These are phyloP conservation scores for Saccharomycopsis phalli DNA, from an alignment of 1,139 yeast species.

Conservation along the genomic window DNA sequence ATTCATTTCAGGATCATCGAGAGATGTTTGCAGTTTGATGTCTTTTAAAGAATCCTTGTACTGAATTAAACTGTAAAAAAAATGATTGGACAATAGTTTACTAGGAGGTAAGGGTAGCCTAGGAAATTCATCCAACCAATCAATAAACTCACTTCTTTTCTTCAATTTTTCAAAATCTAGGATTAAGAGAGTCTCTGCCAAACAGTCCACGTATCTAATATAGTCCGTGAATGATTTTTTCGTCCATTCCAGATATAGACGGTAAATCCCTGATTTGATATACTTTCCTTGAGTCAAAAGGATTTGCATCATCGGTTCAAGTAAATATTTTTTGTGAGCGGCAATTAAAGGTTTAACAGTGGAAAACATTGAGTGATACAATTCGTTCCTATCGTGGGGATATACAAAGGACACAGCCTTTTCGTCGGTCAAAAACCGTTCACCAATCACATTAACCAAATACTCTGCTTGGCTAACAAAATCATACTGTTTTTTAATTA, in stretches of 20 bases:
- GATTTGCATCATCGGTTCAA: conserved; percentile 45
- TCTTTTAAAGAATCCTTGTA: conserved; percentile 16
- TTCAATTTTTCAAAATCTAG: conserved; percentile 43
- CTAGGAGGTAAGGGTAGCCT: conserved; percentile 3
- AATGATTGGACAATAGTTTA: conserved; percentile 16
- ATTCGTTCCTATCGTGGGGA: conserved; percentile 30
- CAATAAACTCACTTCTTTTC: conserved; percentile 38
- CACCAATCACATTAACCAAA: conserved; percentile 50
- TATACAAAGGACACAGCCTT: conserved; percentile 6
- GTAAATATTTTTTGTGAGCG: conserved; percentile 46
- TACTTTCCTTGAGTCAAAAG: conserved; percentile 56
- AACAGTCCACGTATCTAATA: conserved; percentile 47
- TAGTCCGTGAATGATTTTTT: conserved; percentile 46
- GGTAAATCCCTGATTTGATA: conserved; percentile 51
- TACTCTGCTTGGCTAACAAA: conserved; percentile 62
- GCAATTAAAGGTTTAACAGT: conserved; percentile 54
- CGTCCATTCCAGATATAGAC: conserved; percentile 60
- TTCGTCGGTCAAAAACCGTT: conserved; percentile 26
- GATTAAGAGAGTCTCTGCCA: conserved; percentile 34
- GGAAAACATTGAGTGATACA: conserved; percentile 38
- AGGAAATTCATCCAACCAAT: conserved; percentile 33
- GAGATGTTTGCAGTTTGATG: conserved; percentile 5
- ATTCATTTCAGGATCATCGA: conserved; percentile 10
- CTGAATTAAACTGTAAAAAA: conserved; percentile 16
- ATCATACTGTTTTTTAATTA: conserved; percentile 64